Evolutionary conservation across 1,284 basidiomycete species (phyloP).

Genomic region (Schizopora paradoxa): DNA sequence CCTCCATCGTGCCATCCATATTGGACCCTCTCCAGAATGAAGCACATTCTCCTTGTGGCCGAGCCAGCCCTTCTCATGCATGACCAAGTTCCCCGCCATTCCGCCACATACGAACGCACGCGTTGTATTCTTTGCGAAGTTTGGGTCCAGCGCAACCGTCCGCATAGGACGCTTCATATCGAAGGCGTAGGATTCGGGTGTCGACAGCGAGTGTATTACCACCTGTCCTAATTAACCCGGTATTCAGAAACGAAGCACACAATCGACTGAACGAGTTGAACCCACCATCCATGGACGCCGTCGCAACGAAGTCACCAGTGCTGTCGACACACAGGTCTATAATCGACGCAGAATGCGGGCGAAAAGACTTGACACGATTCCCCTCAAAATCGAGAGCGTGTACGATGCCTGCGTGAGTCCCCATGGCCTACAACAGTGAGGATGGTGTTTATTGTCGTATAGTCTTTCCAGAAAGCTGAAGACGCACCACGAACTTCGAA

Average conservation of each 20-base stretch:
- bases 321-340: conserved; percentile 83
- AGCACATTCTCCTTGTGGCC: conserved; percentile 89
- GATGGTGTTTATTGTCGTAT: conserved; percentile 7
- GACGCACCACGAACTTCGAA: conserved; percentile 65
- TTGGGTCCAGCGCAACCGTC: conserved; percentile 86
- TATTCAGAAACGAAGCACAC: background rate
- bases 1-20: conserved; percentile 90
- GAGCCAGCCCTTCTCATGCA: conserved; percentile 95
- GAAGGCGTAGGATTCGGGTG: conserved; percentile 81
- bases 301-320: conserved; percentile 86
- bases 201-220: conserved; percentile 80
- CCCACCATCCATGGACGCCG: conserved; percentile 91
- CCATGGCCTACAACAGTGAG: conserved; percentile 57
- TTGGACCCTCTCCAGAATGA: conserved; percentile 88
- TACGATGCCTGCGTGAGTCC: conserved; percentile 89
- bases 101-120: conserved; percentile 93
- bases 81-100: conserved; percentile 79
- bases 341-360: conserved; percentile 89
- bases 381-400: conserved; percentile 82
- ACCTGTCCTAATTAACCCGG: conserved; percentile 64
- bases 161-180: conserved; percentile 93
- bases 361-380: conserved; percentile 83
- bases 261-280: conserved; percentile 1
- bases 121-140: conserved; percentile 76
- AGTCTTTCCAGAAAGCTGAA: conserved; percentile 5